Evolutionary conservation across 805 yeast genomes (phyloP).

Genomic region (Barnettozyma wickerhamii): DNA sequence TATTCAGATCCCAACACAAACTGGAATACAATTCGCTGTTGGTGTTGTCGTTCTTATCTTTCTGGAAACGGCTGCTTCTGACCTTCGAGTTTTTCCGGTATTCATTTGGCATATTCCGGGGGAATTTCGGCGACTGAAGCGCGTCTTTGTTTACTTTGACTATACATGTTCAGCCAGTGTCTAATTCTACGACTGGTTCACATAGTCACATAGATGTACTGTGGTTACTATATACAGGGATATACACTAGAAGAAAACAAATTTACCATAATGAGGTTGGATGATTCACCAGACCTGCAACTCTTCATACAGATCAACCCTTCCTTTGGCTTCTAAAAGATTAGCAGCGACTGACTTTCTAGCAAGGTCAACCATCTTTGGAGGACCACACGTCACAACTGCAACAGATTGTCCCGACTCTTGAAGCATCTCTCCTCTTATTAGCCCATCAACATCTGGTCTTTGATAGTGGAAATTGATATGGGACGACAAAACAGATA

Average conservation of each 20-base stretch:
- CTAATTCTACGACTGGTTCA: no score
- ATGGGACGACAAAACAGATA: background rate
- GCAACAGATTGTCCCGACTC: conserved; percentile 39
- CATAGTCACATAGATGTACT: no score
- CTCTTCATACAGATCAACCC: conserved; percentile 72
- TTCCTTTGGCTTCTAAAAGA: conserved; percentile 36
- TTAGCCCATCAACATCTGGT: conserved; percentile 39
- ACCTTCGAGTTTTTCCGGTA: no score
- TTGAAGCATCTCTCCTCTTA: conserved; percentile 29
- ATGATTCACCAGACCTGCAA: conserved; percentile 60
- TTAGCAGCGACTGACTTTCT: conserved; percentile 41
- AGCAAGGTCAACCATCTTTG: conserved; percentile 50
- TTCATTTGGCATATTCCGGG: conserved; percentile 3
- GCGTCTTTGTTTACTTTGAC: background rate
- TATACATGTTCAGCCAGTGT: no score
- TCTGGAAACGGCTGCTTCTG: no score
- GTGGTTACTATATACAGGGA: no score
- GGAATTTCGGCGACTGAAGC: background rate
- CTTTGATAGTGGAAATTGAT: conserved; percentile 38
- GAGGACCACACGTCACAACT: conserved; percentile 61
- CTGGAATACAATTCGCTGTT: no score
- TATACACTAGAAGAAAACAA: no score
- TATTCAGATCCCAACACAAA: no score
- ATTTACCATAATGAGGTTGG: no score
- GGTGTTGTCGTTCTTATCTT: no score